Evolutionary conservation across 495 filamentous ascomycete species (phyloP), one percentile per base, ranked within the genome.

Genomic region (Lichina pygmaea): DNA sequence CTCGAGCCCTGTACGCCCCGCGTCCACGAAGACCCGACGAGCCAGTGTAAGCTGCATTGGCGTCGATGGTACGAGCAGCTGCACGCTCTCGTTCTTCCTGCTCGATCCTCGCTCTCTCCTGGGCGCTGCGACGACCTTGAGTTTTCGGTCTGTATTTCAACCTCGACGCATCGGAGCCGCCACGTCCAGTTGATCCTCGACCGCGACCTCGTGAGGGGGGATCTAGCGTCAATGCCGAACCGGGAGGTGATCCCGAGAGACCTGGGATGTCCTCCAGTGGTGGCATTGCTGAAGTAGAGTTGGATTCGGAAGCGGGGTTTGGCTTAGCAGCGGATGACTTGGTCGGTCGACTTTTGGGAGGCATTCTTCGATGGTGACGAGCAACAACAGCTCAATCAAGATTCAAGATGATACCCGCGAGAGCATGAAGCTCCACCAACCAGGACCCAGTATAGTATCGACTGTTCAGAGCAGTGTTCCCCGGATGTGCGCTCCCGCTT

Each of bases 81-180:
- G 68, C 45, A 38, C 65, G 58, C 48, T 63, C 63, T 34, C 60
- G 64, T 48, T 72, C 68, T 15, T 62, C 55, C 42, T 59, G 60
- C 53, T 66, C 62, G 0, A 64, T 58, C 10, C 60, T 62, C 33
- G 70, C 66, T 47, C 67, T 64, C 50, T 70, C 68, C 46, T 67
- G 65, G 49, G 70, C 65, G 50, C 61, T 66, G 41, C 66, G 66
- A 8, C 67, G 67, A 5, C 51, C 52, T 6, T 62, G 57, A 0
- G 58, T 56, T 39, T 62, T 65, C 6, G 67, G 67, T 49, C 63
- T 57, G 44, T 63, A 66, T 46, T 71, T 72, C 33, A 71, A 48
- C 3, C 39, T 30, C 36, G 45, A 9, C 24, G 11, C 33, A 17
- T 32, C 33, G 7, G 33, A 24, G 24, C 24, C 24, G 4, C 24